Conservation (phyloP, 192 early-diverging fungal genomes). For the Powellomyces hirtus region DNA sequence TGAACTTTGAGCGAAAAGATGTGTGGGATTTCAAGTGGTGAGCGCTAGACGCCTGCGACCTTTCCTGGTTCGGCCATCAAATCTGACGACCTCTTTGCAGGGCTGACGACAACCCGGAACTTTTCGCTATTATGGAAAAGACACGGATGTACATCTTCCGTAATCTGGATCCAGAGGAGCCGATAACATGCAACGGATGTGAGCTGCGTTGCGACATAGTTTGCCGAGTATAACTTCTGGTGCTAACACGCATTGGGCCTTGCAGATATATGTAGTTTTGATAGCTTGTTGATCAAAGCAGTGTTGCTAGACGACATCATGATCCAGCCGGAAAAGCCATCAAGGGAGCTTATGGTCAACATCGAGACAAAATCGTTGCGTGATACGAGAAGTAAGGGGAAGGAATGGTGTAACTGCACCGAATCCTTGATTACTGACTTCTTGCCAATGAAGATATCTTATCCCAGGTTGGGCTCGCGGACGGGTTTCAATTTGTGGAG, state of each 20-base stretch:
- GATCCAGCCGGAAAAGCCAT: conserved; percentile 40
- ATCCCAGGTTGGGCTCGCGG: conserved; percentile 38
- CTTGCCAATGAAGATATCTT: conserved; percentile 36
- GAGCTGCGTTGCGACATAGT: neutral
- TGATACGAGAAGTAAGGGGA: conserved; percentile 42
- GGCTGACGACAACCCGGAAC: conserved; percentile 55
- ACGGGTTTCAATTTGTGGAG: conserved; percentile 54
- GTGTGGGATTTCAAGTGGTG: conserved; percentile 61
- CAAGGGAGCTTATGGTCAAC: conserved; percentile 32
- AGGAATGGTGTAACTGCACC: neutral
- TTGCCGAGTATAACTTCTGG: neutral
- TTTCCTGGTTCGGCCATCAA: neutral
- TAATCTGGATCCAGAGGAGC: conserved; percentile 56
- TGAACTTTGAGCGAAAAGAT: conserved; percentile 58
- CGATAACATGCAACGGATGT: conserved; percentile 55
- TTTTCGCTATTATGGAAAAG: conserved; percentile 60
- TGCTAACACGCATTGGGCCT: neutral
- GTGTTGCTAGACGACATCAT: conserved; percentile 52
- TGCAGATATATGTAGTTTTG: conserved; percentile 50
- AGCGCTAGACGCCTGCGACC: neutral
- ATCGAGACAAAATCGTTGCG: conserved; percentile 50
- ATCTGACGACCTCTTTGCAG: conserved; percentile 14
- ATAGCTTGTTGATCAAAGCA: conserved; percentile 54
- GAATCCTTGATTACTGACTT: neutral
- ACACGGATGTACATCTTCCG: conserved; percentile 57